phyloP scores from a whole-genome alignment of 2,329 filamentous ascomycete species.

The Graphium sp. region DNA sequence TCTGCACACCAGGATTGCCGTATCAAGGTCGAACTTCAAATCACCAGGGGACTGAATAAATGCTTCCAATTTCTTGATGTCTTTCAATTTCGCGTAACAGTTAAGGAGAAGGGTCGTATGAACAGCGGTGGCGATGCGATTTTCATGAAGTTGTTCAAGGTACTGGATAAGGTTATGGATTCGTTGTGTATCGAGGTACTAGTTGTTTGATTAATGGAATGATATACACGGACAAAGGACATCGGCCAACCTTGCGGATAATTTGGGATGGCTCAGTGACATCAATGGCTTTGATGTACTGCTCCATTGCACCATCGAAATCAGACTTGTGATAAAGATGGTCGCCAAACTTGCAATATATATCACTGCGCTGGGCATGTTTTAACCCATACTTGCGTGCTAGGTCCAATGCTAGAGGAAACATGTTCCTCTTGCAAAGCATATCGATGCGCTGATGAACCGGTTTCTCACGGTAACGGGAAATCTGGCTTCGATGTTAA shows the following conservation, averaged over 20 bases:
- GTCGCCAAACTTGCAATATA: constrained; percentile 87
- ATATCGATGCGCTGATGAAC: constrained; percentile 86
- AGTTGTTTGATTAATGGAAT: constrained; percentile 11
- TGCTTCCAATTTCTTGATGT: constrained; percentile 86
- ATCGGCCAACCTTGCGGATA: constrained; percentile 58
- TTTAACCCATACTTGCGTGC: constrained; percentile 81
- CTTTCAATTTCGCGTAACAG: constrained; percentile 95
- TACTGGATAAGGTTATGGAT: constrained; percentile 98
- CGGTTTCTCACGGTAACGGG: constrained; percentile 78
- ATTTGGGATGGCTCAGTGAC: constrained; percentile 93
- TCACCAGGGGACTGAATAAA: constrained; percentile 95
- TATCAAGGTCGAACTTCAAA: constrained; percentile 91
- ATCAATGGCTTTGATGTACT: constrained; percentile 91
- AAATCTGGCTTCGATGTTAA: constrained; percentile 35
- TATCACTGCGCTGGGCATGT: constrained; percentile 67
- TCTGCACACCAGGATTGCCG: constrained; percentile 91
- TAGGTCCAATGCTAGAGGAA: constrained; percentile 77
- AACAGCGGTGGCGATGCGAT: constrained; percentile 81
- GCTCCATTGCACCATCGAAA: constrained; percentile 97
- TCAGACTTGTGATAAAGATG: constrained; percentile 89
- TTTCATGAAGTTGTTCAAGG: constrained; percentile 87
- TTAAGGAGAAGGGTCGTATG: constrained; percentile 91
- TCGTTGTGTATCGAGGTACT: constrained; percentile 91
- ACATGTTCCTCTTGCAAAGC: constrained; percentile 85
- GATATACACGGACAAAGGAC: not conserved